Evolutionary conservation across 805 yeast species (phyloP).

Genomic region (Candida succiphila): DNA sequence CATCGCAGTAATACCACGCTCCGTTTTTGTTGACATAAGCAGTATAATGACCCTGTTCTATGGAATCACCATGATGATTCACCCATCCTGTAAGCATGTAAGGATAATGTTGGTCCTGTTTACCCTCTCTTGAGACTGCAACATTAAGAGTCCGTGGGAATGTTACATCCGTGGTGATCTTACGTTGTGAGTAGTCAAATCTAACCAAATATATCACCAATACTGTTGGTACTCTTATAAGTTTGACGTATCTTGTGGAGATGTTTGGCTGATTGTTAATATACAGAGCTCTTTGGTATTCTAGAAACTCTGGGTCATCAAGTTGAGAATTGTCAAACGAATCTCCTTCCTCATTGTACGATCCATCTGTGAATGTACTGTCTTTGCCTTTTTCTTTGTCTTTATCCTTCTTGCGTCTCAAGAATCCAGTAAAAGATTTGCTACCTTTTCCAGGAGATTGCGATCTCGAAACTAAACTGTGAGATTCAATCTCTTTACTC

Average conservation of each 20-base stretch:
- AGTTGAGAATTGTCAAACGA: not conserved
- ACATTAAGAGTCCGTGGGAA: conserved; percentile 19
- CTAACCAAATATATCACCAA: conserved; percentile 22
- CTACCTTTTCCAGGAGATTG: not conserved
- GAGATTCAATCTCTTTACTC: not conserved
- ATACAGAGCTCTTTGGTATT: conserved; percentile 10
- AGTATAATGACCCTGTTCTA: conserved; percentile 72
- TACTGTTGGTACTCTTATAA: conserved; percentile 25
- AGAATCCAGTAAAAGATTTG: not conserved
- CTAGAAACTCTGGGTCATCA: conserved; percentile 8
- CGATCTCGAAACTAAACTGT: too few relatives aligned
- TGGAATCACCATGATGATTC: conserved; percentile 54
- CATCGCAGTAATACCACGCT: conserved; percentile 68
- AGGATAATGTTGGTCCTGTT: conserved; percentile 13
- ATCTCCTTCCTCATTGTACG: conserved; percentile 1
- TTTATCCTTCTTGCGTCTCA: not conserved
- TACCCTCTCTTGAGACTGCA: conserved; percentile 32
- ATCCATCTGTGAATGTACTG: too few relatives aligned
- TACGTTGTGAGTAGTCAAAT: conserved; percentile 19
- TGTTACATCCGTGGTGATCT: conserved; percentile 14
- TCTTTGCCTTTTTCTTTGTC: conserved; percentile 1
- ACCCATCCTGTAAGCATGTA: conserved; percentile 56
- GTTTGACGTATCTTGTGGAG: conserved; percentile 18
- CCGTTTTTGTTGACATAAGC: conserved; percentile 48
- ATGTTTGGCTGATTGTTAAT: conserved; percentile 15